These are phyloP conservation scores for Dipteronia sinensis DNA, from an alignment of 345 rosid species.

Conservation along the genomic window DNA sequence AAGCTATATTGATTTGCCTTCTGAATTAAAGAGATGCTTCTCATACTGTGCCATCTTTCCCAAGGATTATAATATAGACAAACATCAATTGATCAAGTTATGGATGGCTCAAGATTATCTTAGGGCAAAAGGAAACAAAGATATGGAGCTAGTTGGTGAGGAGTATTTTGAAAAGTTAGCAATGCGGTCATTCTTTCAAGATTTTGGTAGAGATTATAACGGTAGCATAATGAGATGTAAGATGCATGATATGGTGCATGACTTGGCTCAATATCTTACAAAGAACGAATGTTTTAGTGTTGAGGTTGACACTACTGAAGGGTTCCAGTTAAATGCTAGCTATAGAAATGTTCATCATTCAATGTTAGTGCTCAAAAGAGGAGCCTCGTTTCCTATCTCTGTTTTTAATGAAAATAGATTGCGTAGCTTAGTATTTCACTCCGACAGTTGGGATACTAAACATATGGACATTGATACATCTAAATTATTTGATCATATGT, in stretches of 20 bases:
- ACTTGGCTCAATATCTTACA: neutral
- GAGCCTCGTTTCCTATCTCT: neutral
- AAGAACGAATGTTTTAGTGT: neutral
- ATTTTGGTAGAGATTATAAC: neutral
- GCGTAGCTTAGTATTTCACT: neutral
- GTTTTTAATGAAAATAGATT: neutral
- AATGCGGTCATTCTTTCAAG: neutral
- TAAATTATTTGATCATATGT: neutral
- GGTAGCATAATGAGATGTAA: neutral
- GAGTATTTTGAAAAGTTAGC: neutral
- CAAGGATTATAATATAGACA: neutral
- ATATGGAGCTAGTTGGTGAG: neutral
- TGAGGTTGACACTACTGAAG: neutral
- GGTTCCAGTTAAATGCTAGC: too few relatives aligned
- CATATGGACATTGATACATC: neutral
- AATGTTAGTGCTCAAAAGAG: neutral
- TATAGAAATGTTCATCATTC: neutral
- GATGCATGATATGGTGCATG: conserved; percentile 4
- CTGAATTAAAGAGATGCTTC: neutral
- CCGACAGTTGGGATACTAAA: too few relatives aligned
- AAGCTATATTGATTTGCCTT: conserved; percentile 4
- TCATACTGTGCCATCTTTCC: neutral
- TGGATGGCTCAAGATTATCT: conserved; percentile 1
- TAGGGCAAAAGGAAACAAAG: neutral
- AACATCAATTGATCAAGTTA: neutral